Evolutionary conservation across 306 rosid species (phyloP).

Genomic region (Corylus avellana): DNA sequence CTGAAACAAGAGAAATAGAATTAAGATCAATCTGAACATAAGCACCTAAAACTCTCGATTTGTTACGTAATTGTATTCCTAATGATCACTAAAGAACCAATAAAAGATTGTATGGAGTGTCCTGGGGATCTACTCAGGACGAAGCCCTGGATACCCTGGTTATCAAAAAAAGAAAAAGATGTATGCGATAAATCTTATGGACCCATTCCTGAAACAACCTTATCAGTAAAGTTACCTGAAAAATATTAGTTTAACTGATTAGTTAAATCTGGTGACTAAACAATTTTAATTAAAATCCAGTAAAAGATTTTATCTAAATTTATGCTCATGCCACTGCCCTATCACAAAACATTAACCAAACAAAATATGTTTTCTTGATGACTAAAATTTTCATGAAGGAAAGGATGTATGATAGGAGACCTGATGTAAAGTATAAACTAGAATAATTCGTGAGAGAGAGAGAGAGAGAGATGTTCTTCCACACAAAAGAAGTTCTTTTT

Average conservation of each 20-base stretch:
- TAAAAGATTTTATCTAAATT: neutral
- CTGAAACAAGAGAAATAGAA: constrained; percentile 45
- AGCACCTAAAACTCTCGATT: neutral
- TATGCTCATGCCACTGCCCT: neutral
- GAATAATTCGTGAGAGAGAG: neutral
- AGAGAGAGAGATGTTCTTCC: neutral
- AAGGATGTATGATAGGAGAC: neutral
- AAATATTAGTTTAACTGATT: neutral
- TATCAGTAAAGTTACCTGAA: neutral
- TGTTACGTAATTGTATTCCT: neutral
- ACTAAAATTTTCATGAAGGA: neutral
- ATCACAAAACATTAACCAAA: neutral
- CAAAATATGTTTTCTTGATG: neutral
- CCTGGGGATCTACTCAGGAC: too few relatives aligned
- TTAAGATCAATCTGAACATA: constrained; percentile 19
- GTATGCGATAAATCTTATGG: neutral
- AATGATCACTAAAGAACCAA: too few relatives aligned
- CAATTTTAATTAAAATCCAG: neutral
- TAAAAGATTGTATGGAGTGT: neutral
- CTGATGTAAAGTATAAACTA: neutral
- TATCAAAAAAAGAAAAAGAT: neutral
- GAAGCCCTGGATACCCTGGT: too few relatives aligned
- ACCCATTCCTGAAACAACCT: neutral
- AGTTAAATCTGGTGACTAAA: neutral
- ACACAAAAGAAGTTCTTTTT: constrained; percentile 13